Evolutionary conservation across 805 yeast species (phyloP).

Genomic region (Limtongia smithiae): DNA sequence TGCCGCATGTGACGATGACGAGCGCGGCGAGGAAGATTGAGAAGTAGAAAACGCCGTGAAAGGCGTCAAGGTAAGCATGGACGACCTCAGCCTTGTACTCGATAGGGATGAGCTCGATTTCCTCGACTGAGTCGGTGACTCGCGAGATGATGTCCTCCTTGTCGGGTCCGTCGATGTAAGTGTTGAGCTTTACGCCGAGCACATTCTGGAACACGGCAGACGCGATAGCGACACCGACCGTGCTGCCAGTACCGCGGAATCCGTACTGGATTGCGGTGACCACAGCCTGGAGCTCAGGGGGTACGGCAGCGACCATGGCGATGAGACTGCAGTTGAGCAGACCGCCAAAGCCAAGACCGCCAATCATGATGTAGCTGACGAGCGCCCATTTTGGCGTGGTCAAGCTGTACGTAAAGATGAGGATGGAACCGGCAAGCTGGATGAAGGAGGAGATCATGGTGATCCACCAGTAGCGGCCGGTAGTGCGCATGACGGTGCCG

Average conservation of each 20-base stretch:
- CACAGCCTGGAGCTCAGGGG: slow-evolving; percentile 58
- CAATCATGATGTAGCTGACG: slow-evolving; percentile 39
- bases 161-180: slow-evolving; percentile 17
- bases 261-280: slow-evolving; percentile 76
- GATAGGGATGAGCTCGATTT: slow-evolving; percentile 14
- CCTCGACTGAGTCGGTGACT: slow-evolving; percentile 24
- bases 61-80: slow-evolving; percentile 26
- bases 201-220: slow-evolving; percentile 52
- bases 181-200: slow-evolving; percentile 34
- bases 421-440: slow-evolving; percentile 14
- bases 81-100: slow-evolving; percentile 18
- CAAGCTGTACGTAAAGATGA: slow-evolving; percentile 11
- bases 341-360: slow-evolving; percentile 56
- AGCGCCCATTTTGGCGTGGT: slow-evolving; percentile 17
- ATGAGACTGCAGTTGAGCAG: slow-evolving; percentile 57
- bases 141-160: slow-evolving; percentile 21
- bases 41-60: slow-evolving; percentile 25
- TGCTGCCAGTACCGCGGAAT: slow-evolving; percentile 66
- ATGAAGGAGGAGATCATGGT: slow-evolving; percentile 29
- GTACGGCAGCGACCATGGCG: slow-evolving; percentile 63
- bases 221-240: slow-evolving; percentile 61
- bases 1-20: slow-evolving; percentile 20
- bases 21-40: slow-evolving; percentile 18
- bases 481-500: slow-evolving; percentile 61
- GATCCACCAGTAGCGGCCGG: slow-evolving; percentile 45